Evolutionary conservation across 352 stramenopile genomes (phyloP), one percentile per base, ranked within the genome.

Genomic region (Globisporangium solare): DNA sequence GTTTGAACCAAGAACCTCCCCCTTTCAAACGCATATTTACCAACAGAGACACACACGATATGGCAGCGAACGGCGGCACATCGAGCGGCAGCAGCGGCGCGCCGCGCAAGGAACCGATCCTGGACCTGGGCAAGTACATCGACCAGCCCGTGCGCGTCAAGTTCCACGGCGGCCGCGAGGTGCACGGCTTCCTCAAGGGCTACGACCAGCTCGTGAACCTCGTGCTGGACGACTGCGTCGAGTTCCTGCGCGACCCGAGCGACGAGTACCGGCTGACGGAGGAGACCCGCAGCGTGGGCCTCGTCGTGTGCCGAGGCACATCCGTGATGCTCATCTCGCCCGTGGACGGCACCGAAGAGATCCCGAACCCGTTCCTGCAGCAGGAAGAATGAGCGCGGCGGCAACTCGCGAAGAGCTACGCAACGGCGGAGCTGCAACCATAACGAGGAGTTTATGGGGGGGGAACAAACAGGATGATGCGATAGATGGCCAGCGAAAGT

Each of bases 151-250:
- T 98, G 42, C 91, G 90, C 55, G 93, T 98, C 46, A 97, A 98
- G 73, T 98, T 97, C 59, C 77, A 97, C 39, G 95, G 94, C 24
- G 95, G 95, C 0, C 74, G 94, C 56, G 93, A 98, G 70, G 76
- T 98, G 15, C 76, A 86, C 56, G 96, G 95, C 56, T 83, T 88
- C 45, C 76, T 99, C 42, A 96, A 97, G 68, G 96, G 96, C 56
- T 99, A 98, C 75, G 96, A 99, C 71, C 89, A 98, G 66, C 74
- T 99, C 37, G 92, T 98, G 40, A 99, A 99, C 82, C 81, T 99
- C 42, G 96, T 98, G 47, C 82, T 99, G 51, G 96, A 99, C 63
- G 92, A 99, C 66, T 96, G 90, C 64, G 75, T 98, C 56, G 96
- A 99, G 79, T 98, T 94, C 66, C 47, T 99, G 63, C 83, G 94